Evolutionary conservation across 2,329 filamentous ascomycete genomes (phyloP).

Genomic region (Calonectria naviculata): DNA sequence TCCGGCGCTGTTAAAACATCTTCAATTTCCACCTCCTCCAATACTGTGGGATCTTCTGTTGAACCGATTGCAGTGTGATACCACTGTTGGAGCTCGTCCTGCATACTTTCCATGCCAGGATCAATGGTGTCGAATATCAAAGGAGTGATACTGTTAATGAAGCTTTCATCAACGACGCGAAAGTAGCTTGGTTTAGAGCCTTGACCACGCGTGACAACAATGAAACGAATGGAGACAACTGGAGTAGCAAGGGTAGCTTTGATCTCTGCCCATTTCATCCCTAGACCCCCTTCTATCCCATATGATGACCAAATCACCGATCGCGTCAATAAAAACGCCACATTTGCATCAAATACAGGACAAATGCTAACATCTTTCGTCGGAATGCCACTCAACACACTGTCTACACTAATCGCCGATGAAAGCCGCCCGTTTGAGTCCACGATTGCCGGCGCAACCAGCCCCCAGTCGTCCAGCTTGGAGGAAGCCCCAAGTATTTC

Average conservation of each 20-base stretch:
- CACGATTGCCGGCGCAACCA: not conserved
- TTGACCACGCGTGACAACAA: too few relatives aligned
- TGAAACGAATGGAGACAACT: too few relatives aligned
- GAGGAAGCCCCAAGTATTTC: too few relatives aligned
- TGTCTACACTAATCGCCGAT: too few relatives aligned
- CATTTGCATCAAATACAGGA: not conserved
- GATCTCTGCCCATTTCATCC: not conserved
- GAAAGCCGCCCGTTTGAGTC: too few relatives aligned
- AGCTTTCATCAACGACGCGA: not conserved
- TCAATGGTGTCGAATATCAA: not conserved
- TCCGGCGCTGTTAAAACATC: not conserved
- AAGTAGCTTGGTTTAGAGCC: too few relatives aligned
- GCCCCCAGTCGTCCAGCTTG: not conserved
- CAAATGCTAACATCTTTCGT: not conserved
- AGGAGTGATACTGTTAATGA: not conserved
- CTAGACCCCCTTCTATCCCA: too few relatives aligned
- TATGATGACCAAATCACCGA: too few relatives aligned
- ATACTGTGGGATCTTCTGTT: not conserved
- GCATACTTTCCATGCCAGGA: fast-evolving
- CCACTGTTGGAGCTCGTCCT: not conserved
- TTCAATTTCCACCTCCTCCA: not conserved
- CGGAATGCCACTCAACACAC: too few relatives aligned
- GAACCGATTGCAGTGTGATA: not conserved
- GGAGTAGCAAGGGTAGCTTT: too few relatives aligned
- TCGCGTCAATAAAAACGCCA: not conserved